These are phyloP conservation scores for Sporothrix euskadiensis DNA, from an alignment of 2,329 filamentous ascomycete genomes.

Conservation along the genomic window DNA sequence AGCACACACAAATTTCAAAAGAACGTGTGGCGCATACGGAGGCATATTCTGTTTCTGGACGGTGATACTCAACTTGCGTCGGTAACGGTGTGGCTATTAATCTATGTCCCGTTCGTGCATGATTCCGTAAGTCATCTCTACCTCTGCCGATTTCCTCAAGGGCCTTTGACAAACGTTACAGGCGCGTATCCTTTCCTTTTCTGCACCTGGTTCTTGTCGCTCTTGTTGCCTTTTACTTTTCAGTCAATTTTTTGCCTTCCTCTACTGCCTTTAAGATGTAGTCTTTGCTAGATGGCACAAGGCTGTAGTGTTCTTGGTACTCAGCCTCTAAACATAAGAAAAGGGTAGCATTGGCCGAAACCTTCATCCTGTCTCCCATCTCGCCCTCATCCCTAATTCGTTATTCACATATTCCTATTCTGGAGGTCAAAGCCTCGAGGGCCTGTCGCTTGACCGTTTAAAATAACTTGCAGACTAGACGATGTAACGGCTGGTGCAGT, in stretches of 20 bases:
- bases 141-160: background rate
- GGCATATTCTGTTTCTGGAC: conserved; percentile 5
- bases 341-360: conserved; percentile 10
- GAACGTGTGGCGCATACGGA: background rate
- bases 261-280: too few relatives aligned
- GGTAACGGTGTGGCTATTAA: conserved; percentile 18
- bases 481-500: conserved; percentile 13
- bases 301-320: background rate
- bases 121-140: background rate
- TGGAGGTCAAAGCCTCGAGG: conserved; percentile 13
- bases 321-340: background rate
- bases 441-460: background rate
- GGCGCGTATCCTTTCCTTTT: background rate
- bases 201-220: background rate
- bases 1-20: background rate
- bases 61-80: background rate
- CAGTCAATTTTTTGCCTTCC: background rate
- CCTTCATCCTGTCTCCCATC: background rate
- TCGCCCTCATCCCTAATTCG: conserved; percentile 8
- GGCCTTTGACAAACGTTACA: background rate
- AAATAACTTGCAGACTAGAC: background rate
- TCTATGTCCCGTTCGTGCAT: conserved; percentile 24
- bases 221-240: background rate
- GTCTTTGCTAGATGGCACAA: background rate
- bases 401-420: background rate